phyloP scores from a whole-genome alignment of 345 rosid species.

The Camelina hispida region DNA sequence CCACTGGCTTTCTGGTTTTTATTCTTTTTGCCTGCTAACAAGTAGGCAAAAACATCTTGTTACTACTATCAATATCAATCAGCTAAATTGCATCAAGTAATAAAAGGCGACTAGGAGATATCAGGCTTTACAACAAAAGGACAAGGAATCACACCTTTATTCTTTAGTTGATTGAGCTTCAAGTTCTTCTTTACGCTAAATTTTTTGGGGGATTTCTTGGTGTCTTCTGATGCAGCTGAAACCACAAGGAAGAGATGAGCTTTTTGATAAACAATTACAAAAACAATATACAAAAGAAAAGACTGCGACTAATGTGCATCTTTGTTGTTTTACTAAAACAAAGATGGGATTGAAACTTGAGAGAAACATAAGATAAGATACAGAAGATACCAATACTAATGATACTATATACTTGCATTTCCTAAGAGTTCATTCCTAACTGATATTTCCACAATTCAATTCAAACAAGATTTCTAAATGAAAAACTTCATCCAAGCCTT shows the following conservation, averaged over 20 bases:
- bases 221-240: slow-evolving; percentile 43
- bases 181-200: slow-evolving; percentile 59
- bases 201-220: slow-evolving; percentile 41
- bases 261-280: neutral
- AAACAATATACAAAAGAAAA: neutral
- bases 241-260: neutral
- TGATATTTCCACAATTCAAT: neutral
- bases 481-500: neutral
- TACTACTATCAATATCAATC: neutral
- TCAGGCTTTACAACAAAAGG: slow-evolving; percentile 7
- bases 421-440: no score
- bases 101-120: neutral
- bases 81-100: neutral
- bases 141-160: slow-evolving; percentile 50
- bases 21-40: slow-evolving; percentile 44
- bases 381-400: neutral
- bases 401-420: neutral
- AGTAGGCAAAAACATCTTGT: slow-evolving; percentile 1
- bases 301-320: no score
- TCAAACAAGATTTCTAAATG: neutral
- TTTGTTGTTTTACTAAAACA: no score
- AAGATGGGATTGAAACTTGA: neutral
- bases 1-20: slow-evolving; percentile 26
- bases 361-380: neutral
- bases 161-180: slow-evolving; percentile 56